phyloP scores from a whole-genome alignment of 306 rosid genomes.

The Prunus dulcis region DNA sequence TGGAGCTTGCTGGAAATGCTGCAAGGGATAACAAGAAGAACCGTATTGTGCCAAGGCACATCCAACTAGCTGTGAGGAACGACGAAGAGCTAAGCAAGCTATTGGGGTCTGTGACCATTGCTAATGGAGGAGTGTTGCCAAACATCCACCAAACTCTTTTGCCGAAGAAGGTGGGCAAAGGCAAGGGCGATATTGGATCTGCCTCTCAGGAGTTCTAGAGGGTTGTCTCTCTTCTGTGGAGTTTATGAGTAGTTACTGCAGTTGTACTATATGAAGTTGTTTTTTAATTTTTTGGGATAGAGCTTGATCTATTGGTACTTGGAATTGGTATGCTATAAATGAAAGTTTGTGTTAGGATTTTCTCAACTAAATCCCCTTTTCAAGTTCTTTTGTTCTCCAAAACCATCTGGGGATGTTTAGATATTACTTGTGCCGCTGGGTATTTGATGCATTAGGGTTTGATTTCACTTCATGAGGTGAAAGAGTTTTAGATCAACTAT shows the following conservation, averaged over 20 bases:
- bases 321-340: neutral
- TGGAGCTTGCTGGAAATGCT: constrained; percentile 85
- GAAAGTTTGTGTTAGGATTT: neutral
- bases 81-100: constrained; percentile 87
- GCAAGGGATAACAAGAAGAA: constrained; percentile 94
- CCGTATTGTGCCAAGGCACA: constrained; percentile 83
- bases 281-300: neutral
- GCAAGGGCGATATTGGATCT: constrained; percentile 76
- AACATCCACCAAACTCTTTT: constrained; percentile 66
- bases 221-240: neutral
- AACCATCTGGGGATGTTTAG: neutral
- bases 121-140: constrained; percentile 73
- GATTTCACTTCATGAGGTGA: neutral
- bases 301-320: neutral
- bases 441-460: neutral
- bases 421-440: neutral
- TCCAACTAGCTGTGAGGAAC: constrained; percentile 80
- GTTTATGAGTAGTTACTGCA: neutral
- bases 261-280: constrained; percentile 34
- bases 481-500: too few relatives aligned
- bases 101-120: constrained; percentile 72
- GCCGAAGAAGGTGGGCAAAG: constrained; percentile 74
- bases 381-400: neutral
- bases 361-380: neutral
- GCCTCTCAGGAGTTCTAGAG: constrained; percentile 82